phyloP scores from a whole-genome alignment of 805 yeast genomes.

The Kodamaea restingae region DNA sequence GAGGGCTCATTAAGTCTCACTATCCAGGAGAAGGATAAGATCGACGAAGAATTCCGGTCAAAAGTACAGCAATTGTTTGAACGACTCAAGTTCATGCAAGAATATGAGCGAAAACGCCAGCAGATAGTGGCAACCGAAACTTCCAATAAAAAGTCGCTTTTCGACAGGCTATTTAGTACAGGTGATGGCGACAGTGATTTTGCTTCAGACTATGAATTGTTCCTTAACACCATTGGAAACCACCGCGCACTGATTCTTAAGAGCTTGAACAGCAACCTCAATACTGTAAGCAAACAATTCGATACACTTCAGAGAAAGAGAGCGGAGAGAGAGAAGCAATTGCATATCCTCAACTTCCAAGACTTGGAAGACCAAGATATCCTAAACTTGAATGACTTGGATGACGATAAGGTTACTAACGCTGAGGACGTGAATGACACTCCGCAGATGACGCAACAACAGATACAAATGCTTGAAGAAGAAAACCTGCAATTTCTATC shows the following conservation, averaged over 20 bases:
- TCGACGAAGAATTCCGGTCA: slow-evolving; percentile 52
- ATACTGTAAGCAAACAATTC: slow-evolving; percentile 41
- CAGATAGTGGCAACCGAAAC: slow-evolving; percentile 1
- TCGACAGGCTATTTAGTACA: slow-evolving; percentile 8
- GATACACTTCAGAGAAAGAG: slow-evolving; percentile 49
- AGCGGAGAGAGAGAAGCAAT: slow-evolving; percentile 34
- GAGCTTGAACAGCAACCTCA: slow-evolving; percentile 44
- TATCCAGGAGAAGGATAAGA: slow-evolving; percentile 46
- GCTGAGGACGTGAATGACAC: slow-evolving; percentile 2
- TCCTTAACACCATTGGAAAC: slow-evolving; percentile 34
- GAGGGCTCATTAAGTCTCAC: slow-evolving; percentile 1
- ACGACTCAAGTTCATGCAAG: slow-evolving; percentile 46
- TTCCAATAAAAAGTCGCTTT: slow-evolving; percentile 6
- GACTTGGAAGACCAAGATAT: slow-evolving; percentile 25
- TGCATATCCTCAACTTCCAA: slow-evolving; percentile 37
- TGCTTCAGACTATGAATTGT: slow-evolving; percentile 30
- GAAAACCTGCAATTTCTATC: slow-evolving; percentile 58
- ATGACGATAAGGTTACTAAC: slow-evolving; percentile 5
- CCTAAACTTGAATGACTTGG: slow-evolving; percentile 7
- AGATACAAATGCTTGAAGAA: slow-evolving; percentile 50
- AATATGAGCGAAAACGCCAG: slow-evolving; percentile 49
- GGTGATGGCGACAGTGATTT: slow-evolving; percentile 31
- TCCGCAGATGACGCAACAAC: slow-evolving; percentile 44
- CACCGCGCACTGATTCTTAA: slow-evolving; percentile 49
- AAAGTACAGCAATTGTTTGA: slow-evolving; percentile 51